Base-by-base conservation (phyloP, 805 yeast species). In the Schizosaccharomyces lindneri region DNA sequence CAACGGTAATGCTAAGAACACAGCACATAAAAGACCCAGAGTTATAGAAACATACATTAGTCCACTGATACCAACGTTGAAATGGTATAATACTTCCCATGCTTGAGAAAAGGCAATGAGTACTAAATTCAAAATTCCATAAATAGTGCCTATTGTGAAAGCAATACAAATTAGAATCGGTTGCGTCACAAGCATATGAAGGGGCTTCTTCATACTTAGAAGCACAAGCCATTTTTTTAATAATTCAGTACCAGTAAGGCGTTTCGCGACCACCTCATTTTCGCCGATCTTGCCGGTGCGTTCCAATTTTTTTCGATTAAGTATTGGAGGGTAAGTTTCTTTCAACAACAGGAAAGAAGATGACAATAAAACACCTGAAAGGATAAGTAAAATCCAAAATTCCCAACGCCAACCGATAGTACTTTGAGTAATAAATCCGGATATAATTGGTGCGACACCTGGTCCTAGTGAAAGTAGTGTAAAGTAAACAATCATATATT, bases 271-370 rank as follows among this genome's bases (percentile, higher is more conserved):
- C n/a, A 17, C 5, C n/a, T 46, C 51, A 46, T 46, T 46, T 13
- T 46, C 51, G n/a, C 51, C 51, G 7, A 46, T 7, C 4, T 51
- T 2, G 7, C 57, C 57, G 6, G 21, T 17, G 15, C 21, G n/a
- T 29, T 21, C 36, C 5, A 51, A 7, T n/a, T 51, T 51, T 64
- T 85, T 73, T 5, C 51, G 51, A 46, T 46, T 46, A 62, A 87
- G 81, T 7, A 82, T 87, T 7, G 95, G 95, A 3, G 93, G 85
- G 71, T 83, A 85, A 21, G 95, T 87, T 73, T 87, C 95, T 21
- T 95, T 95, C 36, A 87, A 79, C 24, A 77, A 67, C 5, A 79
- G 60, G 4, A 67, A 62, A 21, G 68, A 57, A 17, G 63, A 62
- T 7, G 57, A 21, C 15, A 61, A 61, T 61, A 64, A 61, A 46